Evolutionary conservation across 495 filamentous ascomycete genomes (phyloP), one percentile per base, ranked within the genome.

Genomic region (Aspergillus sclerotiicarbonarius): DNA sequence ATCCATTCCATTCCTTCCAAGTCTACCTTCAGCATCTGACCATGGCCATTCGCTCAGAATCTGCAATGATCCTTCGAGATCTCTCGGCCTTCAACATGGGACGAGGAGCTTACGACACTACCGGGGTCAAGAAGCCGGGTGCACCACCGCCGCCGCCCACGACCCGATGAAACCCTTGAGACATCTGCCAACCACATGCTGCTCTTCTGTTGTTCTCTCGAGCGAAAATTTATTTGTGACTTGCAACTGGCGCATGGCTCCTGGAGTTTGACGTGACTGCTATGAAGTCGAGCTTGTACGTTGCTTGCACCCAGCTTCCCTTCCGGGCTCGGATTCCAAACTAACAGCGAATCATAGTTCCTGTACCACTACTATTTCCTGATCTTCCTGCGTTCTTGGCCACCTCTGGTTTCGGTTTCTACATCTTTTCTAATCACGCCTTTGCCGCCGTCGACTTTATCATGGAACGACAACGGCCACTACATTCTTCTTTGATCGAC

Each of bases 51-150:
- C 62, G 53, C 33, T 62, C 69, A 77, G 75, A 74, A 50, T 68
- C 70, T 48, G 70, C 67, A 52, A 84, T 84, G 81, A 81, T 82
- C 60, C 68, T 75, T 51, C 72, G 76, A 68, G 76, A 77, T 53
- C 65, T 69, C 41, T 72, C 74, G 43, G 72, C 74, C 50, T 74
- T 67, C 68, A 84, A 84, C 67, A 84, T 84, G 81, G 82, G 81
- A 61, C 78, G 82, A 51, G 82, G 82, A 53, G 80, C 79, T 62
- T 84, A 84, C 61, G 82, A 84, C 59, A 84, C 81, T 53, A 84
- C 82, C 4, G 82, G 81, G 20, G 77, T 82, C 18, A 78, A 81
- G 66, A 82, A 82, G 69, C 82, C 82, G 45, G 75, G 79, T 54
- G 76, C 76, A 64, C 81, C 81, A 57, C 77, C 76, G 58, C 73